Conservation (phyloP, 2,329 filamentous ascomycete genomes). For the Knoxdaviesia capensis region DNA sequence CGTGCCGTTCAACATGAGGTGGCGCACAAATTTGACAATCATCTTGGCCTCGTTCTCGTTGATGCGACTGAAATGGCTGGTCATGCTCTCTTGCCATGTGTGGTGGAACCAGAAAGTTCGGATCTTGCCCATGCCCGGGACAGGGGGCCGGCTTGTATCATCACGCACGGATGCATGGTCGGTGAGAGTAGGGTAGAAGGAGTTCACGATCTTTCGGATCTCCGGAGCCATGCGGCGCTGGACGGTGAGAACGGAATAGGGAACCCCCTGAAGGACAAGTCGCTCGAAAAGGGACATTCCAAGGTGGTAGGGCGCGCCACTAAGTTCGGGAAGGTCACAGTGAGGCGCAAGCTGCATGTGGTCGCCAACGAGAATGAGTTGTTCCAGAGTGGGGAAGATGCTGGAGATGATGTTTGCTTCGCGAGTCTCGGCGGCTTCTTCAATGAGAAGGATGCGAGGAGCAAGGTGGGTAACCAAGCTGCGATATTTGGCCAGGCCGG, state of each 20-base stretch:
- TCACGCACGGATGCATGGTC: conserved; percentile 22
- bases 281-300: conserved; percentile 66
- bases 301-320: conserved; percentile 40
- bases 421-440: conserved; percentile 62
- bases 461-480: conserved; percentile 43
- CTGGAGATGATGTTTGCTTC: conserved; percentile 38
- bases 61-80: conserved; percentile 42
- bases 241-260: conserved; percentile 41
- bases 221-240: conserved; percentile 41
- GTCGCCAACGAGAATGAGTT: conserved; percentile 47
- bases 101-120: conserved; percentile 23
- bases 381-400: conserved; percentile 28
- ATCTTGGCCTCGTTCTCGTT: conserved; percentile 59
- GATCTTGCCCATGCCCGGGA: conserved; percentile 23
- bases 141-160: conserved; percentile 12
- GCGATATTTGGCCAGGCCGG: conserved; percentile 64
- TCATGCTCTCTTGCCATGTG: conserved; percentile 40
- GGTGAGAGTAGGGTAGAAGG: conserved; percentile 22
- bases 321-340: conserved; percentile 40
- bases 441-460: conserved; percentile 51
- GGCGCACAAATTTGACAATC: conserved; percentile 50
- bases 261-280: conserved; percentile 43
- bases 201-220: conserved; percentile 22
- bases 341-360: conserved; percentile 60
- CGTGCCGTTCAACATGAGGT: conserved; percentile 51